Evolutionary conservation across 768 basidiomycete species (phyloP).

Genomic region (Filobasidium floriforme): DNA sequence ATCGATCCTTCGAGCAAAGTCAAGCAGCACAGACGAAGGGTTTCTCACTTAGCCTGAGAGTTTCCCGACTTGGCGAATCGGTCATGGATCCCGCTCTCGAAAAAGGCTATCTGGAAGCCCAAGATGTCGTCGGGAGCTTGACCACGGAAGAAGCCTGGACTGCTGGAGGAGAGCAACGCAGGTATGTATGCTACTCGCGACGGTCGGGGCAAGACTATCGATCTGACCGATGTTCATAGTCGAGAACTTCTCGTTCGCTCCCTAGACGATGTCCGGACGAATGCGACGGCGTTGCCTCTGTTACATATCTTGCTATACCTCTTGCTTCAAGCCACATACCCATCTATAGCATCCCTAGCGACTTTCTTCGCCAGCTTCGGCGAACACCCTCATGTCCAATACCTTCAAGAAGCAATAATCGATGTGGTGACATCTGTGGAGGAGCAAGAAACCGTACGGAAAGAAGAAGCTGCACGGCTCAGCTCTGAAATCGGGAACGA

Average conservation of each 20-base stretch:
- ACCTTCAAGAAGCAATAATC: slow-evolving; percentile 20
- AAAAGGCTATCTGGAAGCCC: background rate
- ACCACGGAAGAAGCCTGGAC: background rate
- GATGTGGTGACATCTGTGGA: slow-evolving; percentile 21
- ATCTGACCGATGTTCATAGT: background rate
- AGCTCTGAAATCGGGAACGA: slow-evolving; percentile 26
- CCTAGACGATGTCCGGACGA: background rate
- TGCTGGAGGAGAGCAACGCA: background rate
- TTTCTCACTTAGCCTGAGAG: no score
- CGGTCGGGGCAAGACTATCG: background rate
- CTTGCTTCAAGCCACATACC: slow-evolving; percentile 1
- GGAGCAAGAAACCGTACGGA: slow-evolving; percentile 18
- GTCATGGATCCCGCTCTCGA: no score
- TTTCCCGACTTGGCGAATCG: no score
- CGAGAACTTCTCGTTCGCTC: background rate
- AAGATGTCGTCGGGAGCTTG: background rate
- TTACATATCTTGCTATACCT: slow-evolving; percentile 9
- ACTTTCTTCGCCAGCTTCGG: slow-evolving; percentile 9
- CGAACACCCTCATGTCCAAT: background rate
- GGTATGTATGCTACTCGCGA: background rate
- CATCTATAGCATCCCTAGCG: background rate
- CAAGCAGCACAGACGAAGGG: no score
- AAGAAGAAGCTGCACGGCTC: slow-evolving; percentile 19
- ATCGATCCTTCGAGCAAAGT: no score
- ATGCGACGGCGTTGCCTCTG: background rate